phyloP scores from a whole-genome alignment of 768 basidiomycete species.

The Hortiboletus flavorubellus region DNA sequence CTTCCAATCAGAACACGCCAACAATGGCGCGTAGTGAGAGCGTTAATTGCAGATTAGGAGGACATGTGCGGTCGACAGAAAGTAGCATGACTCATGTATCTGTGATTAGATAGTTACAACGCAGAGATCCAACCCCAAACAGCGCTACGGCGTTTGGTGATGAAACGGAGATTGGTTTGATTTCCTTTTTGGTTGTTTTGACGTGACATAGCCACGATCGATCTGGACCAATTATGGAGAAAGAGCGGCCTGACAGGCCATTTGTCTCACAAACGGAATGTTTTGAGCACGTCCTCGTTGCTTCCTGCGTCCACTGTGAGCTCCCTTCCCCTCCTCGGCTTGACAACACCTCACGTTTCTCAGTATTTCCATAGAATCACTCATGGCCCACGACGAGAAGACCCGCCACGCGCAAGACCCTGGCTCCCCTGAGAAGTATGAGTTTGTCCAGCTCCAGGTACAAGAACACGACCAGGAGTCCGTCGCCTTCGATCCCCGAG shows the following conservation, averaged over 20 bases:
- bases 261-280: not conserved
- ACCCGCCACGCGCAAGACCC: not conserved
- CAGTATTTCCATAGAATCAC: not conserved
- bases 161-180: no score
- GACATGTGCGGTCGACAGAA: no score
- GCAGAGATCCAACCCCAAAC: no score
- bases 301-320: slow-evolving; percentile 8
- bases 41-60: no score
- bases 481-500: not conserved
- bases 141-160: no score
- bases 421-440: slow-evolving; percentile 17
- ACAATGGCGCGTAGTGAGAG: no score
- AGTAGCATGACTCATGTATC: no score
- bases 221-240: not conserved
- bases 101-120: no score
- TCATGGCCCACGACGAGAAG: slow-evolving; percentile 30
- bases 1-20: not conserved
- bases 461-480: slow-evolving; percentile 18
- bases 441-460: slow-evolving; percentile 17
- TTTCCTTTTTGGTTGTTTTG: no score
- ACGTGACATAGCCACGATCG: no score
- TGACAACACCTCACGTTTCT: not conserved
- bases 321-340: not conserved
- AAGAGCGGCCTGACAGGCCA: not conserved
- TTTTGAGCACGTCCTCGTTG: not conserved